A percentile compares a stretch with the other conserved stretches of the same genome.
phyloP scores from a whole-genome alignment of 805 yeast genomes.

The Ogataea thermomethanolica region DNA sequence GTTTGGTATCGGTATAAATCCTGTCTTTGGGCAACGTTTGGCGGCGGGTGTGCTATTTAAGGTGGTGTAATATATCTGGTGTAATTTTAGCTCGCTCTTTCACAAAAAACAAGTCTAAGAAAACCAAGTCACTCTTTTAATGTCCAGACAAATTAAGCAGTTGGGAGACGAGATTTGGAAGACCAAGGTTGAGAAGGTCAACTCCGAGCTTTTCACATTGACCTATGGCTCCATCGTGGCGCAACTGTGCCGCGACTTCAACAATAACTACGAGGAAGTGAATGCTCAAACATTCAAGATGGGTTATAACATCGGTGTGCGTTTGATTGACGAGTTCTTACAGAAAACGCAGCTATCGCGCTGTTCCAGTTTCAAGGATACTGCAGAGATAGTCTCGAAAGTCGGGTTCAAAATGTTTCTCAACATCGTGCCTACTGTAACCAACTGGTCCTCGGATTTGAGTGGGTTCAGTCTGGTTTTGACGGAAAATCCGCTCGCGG shows the following conservation, averaged over 20 bases:
- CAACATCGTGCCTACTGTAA: constrained; percentile 65
- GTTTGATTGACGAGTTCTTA: constrained; percentile 88
- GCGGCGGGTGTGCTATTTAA: background rate
- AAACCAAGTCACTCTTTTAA: constrained; percentile 4
- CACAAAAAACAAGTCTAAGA: background rate
- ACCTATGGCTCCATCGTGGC: constrained; percentile 94
- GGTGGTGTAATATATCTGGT: background rate
- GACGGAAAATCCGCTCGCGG: constrained; percentile 86
- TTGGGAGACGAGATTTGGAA: constrained; percentile 93
- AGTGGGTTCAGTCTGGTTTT: constrained; percentile 70
- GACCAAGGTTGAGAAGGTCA: constrained; percentile 79
- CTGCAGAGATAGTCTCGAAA: constrained; percentile 81
- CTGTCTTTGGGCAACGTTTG: background rate
- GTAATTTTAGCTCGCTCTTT: too few relatives aligned
- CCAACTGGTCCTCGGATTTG: constrained; percentile 74
- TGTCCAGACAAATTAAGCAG: constrained; percentile 40
- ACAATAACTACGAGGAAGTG: constrained; percentile 71
- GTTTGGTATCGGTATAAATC: too few relatives aligned
- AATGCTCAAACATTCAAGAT: constrained; percentile 81
- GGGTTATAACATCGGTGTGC: constrained; percentile 93
- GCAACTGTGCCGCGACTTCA: constrained; percentile 81
- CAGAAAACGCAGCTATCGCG: constrained; percentile 85
- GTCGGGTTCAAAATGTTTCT: constrained; percentile 89
- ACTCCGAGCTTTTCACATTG: constrained; percentile 88
- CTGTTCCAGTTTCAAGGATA: constrained; percentile 74